Evolutionary conservation across 345 rosid species (phyloP), one percentile per base, ranked within the genome.

Genomic region (Viola odorata): DNA sequence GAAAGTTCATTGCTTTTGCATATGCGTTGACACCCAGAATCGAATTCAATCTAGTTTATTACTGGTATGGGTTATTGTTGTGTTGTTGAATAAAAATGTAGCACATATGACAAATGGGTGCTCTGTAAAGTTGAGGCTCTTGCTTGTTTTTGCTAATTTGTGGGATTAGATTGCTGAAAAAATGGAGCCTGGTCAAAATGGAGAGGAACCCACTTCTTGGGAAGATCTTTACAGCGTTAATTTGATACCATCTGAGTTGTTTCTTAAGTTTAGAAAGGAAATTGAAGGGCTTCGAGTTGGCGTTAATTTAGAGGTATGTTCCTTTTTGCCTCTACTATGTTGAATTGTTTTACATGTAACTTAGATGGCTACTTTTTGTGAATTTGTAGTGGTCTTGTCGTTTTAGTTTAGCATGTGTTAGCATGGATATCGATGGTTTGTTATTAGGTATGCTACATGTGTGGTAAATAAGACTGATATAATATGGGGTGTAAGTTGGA

Each of bases 201-300:
- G 78, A 5, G 88, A 75, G 67, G 91, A 85, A 69, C 82, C 91
- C 70, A 62, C 78, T 62, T 80, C 96, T 36, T 84, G 94, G 97
- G 99, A 85, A 36, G 99, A 94, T 57, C 86, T 80, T 39, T 90
- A 78, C 82, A 86, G 47, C 45, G 67, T 90, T 77, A 68, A 86
- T 69, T 75, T 94, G 67, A 69, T 90, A 50, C 99, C 97, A 6
- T 83, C 96, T 7, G 89, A 94, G 78, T 64, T 94, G 66, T 82
- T 87, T 75, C 64, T 94, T 66, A 94, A 90, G 81, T 86, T 94
- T 50, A 82, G 97, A 49, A 94, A 86, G 80, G 90, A 90, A 73
- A 71, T 86, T 54, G 82, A 89, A 69, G 97, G 96, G 6, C 64
- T 89, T 64, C 85, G 97, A 45, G 82, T 89, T 66, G 97, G 97